Percentiles rank a stretch among this genome's conserved stretches.
Evolutionary conservation across 148 eudicot species (phyloP).

Genomic region (Rhododendron simsii): DNA sequence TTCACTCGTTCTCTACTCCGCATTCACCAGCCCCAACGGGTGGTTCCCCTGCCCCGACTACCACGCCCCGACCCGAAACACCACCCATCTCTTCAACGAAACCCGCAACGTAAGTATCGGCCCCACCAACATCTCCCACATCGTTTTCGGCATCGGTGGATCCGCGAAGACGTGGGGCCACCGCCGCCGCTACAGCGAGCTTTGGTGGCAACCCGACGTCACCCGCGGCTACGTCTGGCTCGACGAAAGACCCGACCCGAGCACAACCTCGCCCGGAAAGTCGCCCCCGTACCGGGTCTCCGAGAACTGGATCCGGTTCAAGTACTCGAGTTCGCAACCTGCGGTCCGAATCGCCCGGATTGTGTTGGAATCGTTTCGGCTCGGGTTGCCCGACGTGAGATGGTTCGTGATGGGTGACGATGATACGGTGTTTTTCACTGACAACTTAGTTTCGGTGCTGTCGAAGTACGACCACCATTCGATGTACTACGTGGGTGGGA

Average conservation of each 20-base stretch:
- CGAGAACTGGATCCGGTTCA: conserved; percentile 27
- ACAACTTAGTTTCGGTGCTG: conserved; percentile 62
- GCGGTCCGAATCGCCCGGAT: conserved; percentile 79
- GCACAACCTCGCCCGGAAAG: conserved; percentile 5
- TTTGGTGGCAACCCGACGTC: conserved; percentile 66
- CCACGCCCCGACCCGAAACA: conserved; percentile 3
- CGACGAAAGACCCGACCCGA: conserved; percentile 39
- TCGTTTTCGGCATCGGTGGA: conserved; percentile 65
- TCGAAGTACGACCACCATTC: conserved; percentile 55
- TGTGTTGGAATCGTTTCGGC: conserved; percentile 42
- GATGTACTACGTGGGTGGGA: conserved; percentile 72
- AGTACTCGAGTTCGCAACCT: conserved; percentile 17
- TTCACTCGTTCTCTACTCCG: conserved; percentile 31
- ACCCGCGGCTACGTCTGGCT: conserved; percentile 74
- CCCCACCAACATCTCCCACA: conserved; percentile 51
- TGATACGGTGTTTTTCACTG: conserved; percentile 74
- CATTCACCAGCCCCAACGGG: conserved; percentile 14
- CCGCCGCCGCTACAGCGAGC: conserved; percentile 44
- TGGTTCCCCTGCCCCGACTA: conserved; percentile 27
- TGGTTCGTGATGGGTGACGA: conserved; percentile 99
- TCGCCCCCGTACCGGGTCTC: conserved; percentile 45
- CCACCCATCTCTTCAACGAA: neutral
- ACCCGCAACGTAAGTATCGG: neutral
- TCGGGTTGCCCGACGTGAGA: conserved; percentile 43
- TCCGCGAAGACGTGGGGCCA: conserved; percentile 56